These are phyloP conservation scores for Prunella vulgaris DNA, from an alignment of 257 asterid species.

Conservation along the genomic window DNA sequence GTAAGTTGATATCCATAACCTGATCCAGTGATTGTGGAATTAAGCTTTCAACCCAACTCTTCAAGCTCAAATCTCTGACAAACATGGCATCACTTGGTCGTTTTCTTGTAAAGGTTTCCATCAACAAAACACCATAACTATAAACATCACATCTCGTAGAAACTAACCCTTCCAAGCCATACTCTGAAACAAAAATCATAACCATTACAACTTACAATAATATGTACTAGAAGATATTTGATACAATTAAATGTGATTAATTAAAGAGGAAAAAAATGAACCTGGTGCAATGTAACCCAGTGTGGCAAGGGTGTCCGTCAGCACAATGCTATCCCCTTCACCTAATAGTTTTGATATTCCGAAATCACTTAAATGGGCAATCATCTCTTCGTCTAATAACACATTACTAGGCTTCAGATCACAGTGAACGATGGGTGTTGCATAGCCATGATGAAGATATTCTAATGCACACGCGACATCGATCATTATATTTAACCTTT, in stretches of 20 bases:
- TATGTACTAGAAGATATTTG: background rate
- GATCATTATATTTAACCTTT: too few relatives aligned
- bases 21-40: background rate
- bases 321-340: background rate
- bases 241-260: too few relatives aligned
- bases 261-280: background rate
- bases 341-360: slow-evolving; percentile 17
- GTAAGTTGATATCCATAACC: slow-evolving; percentile 19
- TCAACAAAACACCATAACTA: slow-evolving; percentile 23
- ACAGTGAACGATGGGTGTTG: too few relatives aligned
- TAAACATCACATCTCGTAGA: slow-evolving; percentile 24
- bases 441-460: too few relatives aligned
- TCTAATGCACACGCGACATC: too few relatives aligned
- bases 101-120: slow-evolving; percentile 26
- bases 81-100: slow-evolving; percentile 23
- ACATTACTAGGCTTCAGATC: too few relatives aligned
- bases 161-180: slow-evolving; percentile 20
- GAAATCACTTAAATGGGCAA: slow-evolving; percentile 17
- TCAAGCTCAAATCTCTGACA: slow-evolving; percentile 19
- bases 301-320: slow-evolving; percentile 15
- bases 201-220: background rate
- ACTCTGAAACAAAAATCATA: background rate
- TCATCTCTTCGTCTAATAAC: slow-evolving; percentile 22
- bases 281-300: slow-evolving; percentile 21
- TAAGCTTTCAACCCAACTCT: slow-evolving; percentile 21